Percentiles rank a stretch among this genome's conserved stretches.
phyloP scores from a whole-genome alignment of 1,284 basidiomycete genomes.

The Polyporus tsugae region DNA sequence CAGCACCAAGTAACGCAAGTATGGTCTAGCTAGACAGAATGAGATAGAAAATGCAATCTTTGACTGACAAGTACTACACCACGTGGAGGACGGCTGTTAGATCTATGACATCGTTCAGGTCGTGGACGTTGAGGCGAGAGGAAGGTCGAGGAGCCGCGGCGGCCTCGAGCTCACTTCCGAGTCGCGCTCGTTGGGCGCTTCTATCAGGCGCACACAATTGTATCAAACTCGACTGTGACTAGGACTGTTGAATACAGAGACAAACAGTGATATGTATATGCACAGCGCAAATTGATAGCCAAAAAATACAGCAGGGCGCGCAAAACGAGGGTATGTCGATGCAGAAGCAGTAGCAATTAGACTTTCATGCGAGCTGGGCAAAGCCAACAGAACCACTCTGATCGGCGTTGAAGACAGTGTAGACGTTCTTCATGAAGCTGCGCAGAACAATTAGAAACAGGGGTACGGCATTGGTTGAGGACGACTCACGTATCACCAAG shows the following conservation, averaged over 20 bases:
- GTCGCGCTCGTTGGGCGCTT: too few relatives aligned
- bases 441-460: not conserved
- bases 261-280: not conserved
- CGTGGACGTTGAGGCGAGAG: not conserved
- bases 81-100: not conserved
- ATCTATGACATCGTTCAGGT: not conserved
- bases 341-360: not conserved
- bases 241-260: not conserved
- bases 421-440: constrained; percentile 40
- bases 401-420: constrained; percentile 35
- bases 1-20: not conserved
- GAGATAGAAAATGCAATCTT: not conserved
- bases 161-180: not conserved
- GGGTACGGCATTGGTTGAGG: too few relatives aligned
- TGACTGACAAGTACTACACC: not conserved
- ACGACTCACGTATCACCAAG: constrained; percentile 40
- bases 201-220: not conserved
- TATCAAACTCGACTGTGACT: not conserved
- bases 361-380: constrained; percentile 20
- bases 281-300: not conserved
- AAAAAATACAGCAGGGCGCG: not conserved
- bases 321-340: not conserved
- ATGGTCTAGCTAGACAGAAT: not conserved
- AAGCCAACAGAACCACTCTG: constrained; percentile 36
- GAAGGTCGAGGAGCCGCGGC: not conserved